Evolutionary conservation across 139 green algal genomes (phyloP).

Genomic region (Chlamydomonas schloesseri): DNA sequence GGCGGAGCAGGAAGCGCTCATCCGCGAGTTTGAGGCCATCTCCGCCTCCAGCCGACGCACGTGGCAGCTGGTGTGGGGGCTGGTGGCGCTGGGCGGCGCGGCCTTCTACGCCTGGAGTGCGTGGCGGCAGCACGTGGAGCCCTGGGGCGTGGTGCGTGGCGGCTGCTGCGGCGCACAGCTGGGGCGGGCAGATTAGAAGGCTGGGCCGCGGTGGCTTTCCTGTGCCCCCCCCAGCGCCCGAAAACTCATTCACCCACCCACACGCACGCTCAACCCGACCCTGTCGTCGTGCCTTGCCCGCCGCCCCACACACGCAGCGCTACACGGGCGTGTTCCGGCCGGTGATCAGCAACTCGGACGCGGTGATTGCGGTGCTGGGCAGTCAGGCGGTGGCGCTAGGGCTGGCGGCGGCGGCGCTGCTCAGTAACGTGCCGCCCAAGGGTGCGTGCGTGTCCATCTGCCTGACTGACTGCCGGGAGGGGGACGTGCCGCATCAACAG

Average conservation of each 20-base stretch:
- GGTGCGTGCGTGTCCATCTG: not conserved
- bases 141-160: constrained; percentile 25
- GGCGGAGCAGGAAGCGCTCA: not conserved
- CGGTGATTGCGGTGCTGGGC: not conserved
- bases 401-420: not conserved
- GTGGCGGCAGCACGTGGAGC: constrained; percentile 31
- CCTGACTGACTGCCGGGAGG: too few relatives aligned
- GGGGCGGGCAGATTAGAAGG: too few relatives aligned
- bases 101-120: constrained; percentile 43
- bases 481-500: not conserved
- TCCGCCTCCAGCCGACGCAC: not conserved
- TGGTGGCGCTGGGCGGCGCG: not conserved
- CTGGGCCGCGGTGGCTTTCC: too few relatives aligned
- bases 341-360: not conserved
- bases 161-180: not conserved
- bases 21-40: not conserved
- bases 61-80: not conserved
- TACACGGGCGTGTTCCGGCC: constrained; percentile 50
- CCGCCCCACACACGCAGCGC: not conserved
- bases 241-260: too few relatives aligned
- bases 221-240: too few relatives aligned
- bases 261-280: too few relatives aligned
- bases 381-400: constrained; percentile 17
- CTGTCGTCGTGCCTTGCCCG: not conserved
- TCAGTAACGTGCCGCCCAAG: constrained; percentile 2